Evolutionary conservation across 208 protist genomes (phyloP).

Genomic region (Acanthamoeba comandoni): DNA sequence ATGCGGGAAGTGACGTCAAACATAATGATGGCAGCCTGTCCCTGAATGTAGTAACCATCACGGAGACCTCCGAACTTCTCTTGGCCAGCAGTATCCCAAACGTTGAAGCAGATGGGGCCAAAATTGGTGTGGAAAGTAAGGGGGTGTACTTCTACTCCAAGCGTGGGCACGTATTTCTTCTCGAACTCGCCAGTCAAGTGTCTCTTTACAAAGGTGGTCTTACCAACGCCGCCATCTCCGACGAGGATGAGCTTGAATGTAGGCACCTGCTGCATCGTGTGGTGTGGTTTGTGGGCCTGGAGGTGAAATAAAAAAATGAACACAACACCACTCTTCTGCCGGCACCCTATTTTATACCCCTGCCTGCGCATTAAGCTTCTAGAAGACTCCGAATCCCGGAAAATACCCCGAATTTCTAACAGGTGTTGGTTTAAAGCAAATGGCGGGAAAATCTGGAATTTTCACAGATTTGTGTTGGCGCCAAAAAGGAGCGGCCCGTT

Average conservation of each 20-base stretch:
- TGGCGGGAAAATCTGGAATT: too few species aligned
- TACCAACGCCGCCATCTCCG: slow-evolving; percentile 98
- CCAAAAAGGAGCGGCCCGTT: too few species aligned
- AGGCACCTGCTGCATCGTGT: slow-evolving; percentile 89
- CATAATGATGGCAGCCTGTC: slow-evolving; percentile 99
- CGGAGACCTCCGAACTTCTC: slow-evolving; percentile 99
- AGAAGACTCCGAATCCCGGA: too few species aligned
- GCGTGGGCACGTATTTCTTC: slow-evolving; percentile 97
- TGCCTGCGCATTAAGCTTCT: too few species aligned
- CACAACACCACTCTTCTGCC: too few species aligned
- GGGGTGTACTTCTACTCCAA: slow-evolving; percentile 97
- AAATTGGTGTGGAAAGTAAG: slow-evolving; percentile 98
- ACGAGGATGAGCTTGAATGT: slow-evolving; percentile 99
- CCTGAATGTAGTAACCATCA: slow-evolving; percentile 99
- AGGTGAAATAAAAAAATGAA: too few species aligned
- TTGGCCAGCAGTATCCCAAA: slow-evolving; percentile 99
- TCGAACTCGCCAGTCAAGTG: slow-evolving; percentile 99
- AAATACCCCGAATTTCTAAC: too few species aligned
- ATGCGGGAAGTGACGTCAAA: slow-evolving; percentile 99
- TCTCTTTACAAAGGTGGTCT: slow-evolving; percentile 99
- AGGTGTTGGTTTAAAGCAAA: too few species aligned
- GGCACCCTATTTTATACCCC: too few species aligned
- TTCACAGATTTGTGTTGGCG: too few species aligned
- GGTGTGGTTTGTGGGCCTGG: too few species aligned
- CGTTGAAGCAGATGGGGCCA: slow-evolving; percentile 98